These are phyloP conservation scores for Pyrenochaeta sp. DNA, from an alignment of 2,329 filamentous ascomycete species.

Conservation along the genomic window DNA sequence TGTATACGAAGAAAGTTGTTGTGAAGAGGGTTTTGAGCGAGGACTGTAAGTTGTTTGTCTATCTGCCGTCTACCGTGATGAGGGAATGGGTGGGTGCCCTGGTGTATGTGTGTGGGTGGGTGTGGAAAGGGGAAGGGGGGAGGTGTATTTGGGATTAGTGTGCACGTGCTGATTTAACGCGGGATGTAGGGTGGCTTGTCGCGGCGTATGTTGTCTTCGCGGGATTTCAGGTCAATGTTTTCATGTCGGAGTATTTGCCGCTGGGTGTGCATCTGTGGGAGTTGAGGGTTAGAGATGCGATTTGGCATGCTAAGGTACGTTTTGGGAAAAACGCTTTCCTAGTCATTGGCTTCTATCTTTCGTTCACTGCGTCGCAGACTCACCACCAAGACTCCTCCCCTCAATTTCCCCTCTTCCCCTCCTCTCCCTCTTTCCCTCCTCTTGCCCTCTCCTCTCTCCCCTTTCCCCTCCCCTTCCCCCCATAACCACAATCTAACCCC, in stretches of 20 bases:
- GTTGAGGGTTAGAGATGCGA: slow-evolving; percentile 11
- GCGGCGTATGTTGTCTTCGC: slow-evolving; percentile 14
- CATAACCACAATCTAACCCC: not conserved
- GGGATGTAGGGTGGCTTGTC: slow-evolving; percentile 19
- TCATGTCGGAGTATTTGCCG: slow-evolving; percentile 11
- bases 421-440: too few relatives aligned
- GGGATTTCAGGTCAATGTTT: slow-evolving; percentile 12
- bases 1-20: slow-evolving; percentile 13
- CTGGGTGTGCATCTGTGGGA: slow-evolving; percentile 21
- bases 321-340: not conserved
- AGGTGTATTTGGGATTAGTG: too few relatives aligned
- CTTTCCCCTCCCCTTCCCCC: not conserved
- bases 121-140: too few relatives aligned
- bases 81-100: not conserved
- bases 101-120: not conserved
- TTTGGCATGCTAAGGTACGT: slow-evolving; percentile 13
- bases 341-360: not conserved
- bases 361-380: too few relatives aligned
- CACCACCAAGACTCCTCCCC: too few relatives aligned
- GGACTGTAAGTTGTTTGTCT: slow-evolving; percentile 13
- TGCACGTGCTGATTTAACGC: too few relatives aligned
- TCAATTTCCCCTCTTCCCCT: too few relatives aligned
- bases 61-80: not conserved
- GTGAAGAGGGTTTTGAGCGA: slow-evolving; percentile 14
- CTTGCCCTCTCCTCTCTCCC: too few relatives aligned